Conservation (phyloP, 352 stramenopile genomes). For the Thalassiosira hispida region DNA sequence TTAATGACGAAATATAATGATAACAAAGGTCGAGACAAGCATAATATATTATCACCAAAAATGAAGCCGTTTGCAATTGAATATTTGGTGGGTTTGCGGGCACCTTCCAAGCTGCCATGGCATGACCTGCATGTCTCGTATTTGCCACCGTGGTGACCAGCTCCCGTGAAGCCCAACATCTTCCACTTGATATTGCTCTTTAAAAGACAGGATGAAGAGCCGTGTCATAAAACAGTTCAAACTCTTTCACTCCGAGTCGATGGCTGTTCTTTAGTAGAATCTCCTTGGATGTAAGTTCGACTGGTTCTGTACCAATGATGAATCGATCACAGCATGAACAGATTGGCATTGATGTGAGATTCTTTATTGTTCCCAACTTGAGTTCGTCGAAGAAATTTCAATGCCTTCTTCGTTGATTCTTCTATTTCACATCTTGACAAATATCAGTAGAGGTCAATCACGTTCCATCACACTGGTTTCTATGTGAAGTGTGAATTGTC, state of each 20-base stretch:
- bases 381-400: neutral
- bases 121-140: conserved; percentile 52
- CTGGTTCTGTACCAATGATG: conserved; percentile 12
- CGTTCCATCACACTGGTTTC: no score
- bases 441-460: no score
- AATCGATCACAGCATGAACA: conserved; percentile 22
- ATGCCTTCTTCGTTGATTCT: neutral
- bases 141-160: neutral
- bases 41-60: no score
- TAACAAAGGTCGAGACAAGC: no score
- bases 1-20: no score
- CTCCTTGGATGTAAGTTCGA: conserved; percentile 6
- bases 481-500: no score
- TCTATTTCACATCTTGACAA: no score
- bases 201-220: neutral
- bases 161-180: conserved; percentile 18
- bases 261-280: neutral
- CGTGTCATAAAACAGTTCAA: conserved; percentile 9
- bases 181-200: neutral
- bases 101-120: no score
- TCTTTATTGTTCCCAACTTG: conserved; percentile 12
- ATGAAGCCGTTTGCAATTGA: no score
- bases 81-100: no score
- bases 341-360: no score
- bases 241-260: conserved; percentile 4